These are phyloP conservation scores for Pontederia paniculata DNA, from an alignment of 176 grass and related monocot genomes.

Conservation along the genomic window DNA sequence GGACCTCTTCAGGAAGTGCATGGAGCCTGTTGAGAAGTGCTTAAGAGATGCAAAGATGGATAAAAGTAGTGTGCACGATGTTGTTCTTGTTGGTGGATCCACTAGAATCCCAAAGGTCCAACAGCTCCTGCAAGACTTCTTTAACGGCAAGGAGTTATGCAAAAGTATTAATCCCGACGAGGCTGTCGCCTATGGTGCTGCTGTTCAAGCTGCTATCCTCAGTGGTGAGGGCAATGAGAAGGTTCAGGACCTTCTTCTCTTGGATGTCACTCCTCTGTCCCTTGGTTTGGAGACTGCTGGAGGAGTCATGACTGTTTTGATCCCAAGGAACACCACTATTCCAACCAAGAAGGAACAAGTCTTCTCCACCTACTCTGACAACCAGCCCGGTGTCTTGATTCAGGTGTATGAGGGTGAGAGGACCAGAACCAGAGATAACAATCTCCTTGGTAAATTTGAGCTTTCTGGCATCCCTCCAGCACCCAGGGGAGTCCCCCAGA, in stretches of 20 bases:
- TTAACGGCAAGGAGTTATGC: not conserved
- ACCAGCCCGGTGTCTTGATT: not conserved
- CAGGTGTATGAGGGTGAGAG: not conserved
- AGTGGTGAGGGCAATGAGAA: not conserved
- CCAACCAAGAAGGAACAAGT: not conserved
- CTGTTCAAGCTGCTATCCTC: not conserved
- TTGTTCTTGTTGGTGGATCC: not conserved
- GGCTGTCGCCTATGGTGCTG: not conserved
- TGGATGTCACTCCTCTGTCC: not conserved
- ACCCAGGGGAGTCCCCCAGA: not conserved
- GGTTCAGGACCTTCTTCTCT: not conserved
- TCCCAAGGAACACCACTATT: not conserved
- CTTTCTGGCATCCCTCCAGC: not conserved
- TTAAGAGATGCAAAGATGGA: not conserved
- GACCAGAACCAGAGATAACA: not conserved
- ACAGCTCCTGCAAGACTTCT: not conserved
- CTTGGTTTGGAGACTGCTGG: not conserved
- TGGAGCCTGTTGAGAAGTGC: not conserved
- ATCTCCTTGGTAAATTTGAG: not conserved
- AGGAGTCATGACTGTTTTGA: not conserved
- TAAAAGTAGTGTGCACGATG: not conserved
- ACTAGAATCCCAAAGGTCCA: slow-evolving; percentile 1
- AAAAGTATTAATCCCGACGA: not conserved
- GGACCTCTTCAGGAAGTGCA: not conserved
- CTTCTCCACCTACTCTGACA: not conserved